Evolutionary conservation across 1,284 basidiomycete genomes (phyloP), one percentile per base, ranked within the genome.

Genomic region (Ceratobasidium sp.): DNA sequence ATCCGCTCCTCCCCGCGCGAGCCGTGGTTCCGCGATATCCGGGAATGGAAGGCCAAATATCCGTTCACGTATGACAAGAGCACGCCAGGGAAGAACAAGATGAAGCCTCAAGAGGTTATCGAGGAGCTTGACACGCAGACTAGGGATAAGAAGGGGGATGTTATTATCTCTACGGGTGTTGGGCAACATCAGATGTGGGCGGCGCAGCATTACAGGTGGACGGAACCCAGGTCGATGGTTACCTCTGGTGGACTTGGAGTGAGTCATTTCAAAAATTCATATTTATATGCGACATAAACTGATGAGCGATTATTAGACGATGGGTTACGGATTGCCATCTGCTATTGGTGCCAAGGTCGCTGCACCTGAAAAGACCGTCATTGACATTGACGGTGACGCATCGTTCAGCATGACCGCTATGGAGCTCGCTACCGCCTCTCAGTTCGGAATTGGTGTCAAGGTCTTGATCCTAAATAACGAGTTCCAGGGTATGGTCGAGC

Each of bases 171-270:
- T 2, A 98, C 98, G 2, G 97, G 97, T 79, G 98, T 99, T 28
- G 98, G 98, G 4, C 97, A 98, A 82, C 97, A 99, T 84, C 97
- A 99, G 83, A 99, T 99, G 97, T 99, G 96, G 96, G 96, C 97
- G 0, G 95, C 94, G 58, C 98, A 99, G 82, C 87, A 93, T 82
- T 98, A 90, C 83, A 87, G 96, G 77, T 98, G 96, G 96, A 92
- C 85, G 74, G 82, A 91, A 66, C 97, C 97, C 0, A 87, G 91
- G 50, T 88, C 93, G 43, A 93, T 96, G 91, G 90, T 99, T 74
- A 96, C 96, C 8, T 97, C 95, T n/a, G 97, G 97, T 78, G 97
- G 97, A 77, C 88, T 98, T 23, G 97, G 97, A 13, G 92, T 93
- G 81, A 78, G 91, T 87, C 5, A 26, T 26, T 44, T 54, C 26